phyloP scores from a whole-genome alignment of 2,329 filamentous ascomycete genomes.

The Hymenoscyphus occultus region DNA sequence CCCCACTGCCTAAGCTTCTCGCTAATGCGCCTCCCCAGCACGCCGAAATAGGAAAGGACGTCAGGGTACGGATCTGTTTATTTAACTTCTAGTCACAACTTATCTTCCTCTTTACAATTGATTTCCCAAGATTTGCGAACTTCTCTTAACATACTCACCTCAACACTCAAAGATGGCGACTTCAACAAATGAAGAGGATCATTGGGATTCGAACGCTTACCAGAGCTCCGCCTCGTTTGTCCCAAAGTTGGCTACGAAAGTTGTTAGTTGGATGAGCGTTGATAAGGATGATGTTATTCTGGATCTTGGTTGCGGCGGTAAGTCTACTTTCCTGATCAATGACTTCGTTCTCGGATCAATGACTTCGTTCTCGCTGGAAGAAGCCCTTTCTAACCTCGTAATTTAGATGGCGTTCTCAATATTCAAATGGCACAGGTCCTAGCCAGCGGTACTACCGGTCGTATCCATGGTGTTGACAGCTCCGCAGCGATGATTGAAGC shows the following conservation, averaged over 20 bases:
- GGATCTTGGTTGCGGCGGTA: conserved; percentile 63
- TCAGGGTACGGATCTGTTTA: too few relatives aligned
- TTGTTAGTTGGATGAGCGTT: conserved; percentile 57
- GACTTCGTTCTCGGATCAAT: background rate
- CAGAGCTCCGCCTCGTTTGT: conserved; percentile 62
- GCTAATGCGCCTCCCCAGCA: too few relatives aligned
- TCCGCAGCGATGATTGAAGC: conserved; percentile 55
- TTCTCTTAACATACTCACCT: background rate
- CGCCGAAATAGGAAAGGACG: too few relatives aligned
- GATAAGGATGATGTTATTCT: conserved; percentile 56
- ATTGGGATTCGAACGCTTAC: conserved; percentile 48
- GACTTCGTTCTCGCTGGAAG: too few relatives aligned
- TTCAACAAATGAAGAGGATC: conserved; percentile 32
- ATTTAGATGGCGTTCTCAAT: conserved; percentile 55
- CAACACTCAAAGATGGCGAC: background rate
- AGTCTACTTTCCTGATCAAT: conserved; percentile 21
- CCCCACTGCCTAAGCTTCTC: too few relatives aligned
- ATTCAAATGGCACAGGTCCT: conserved; percentile 50
- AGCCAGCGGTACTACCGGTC: conserved; percentile 43
- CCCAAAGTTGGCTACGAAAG: conserved; percentile 57
- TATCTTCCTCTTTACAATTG: background rate
- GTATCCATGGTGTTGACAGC: conserved; percentile 56
- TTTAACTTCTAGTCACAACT: too few relatives aligned
- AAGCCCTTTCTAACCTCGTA: background rate
- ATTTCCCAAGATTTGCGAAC: background rate